Base-by-base conservation (phyloP, 1,139 yeast species). In the Suhomyces bribrorum region DNA sequence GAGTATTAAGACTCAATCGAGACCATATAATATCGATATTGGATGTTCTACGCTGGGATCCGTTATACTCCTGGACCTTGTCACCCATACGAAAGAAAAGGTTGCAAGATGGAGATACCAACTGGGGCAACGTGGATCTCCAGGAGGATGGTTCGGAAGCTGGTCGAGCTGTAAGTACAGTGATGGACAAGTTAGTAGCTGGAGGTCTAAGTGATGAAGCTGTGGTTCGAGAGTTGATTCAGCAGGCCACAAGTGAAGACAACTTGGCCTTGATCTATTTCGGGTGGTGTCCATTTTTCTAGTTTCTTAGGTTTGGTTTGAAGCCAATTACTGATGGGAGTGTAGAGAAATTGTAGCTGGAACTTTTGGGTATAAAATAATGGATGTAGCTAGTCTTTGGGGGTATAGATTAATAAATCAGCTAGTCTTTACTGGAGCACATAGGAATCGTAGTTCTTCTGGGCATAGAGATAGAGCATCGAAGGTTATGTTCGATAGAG, bases 31-130 rank as follows among this genome's bases (percentile, higher is more conserved):
- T 83, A 55, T 85, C 95, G 16, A 86, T 94, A 34, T 65, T 94
- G 42, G 94, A 90, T 54, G 95, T 92, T 7, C 64, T 94, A 47
- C 72, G 85, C 49, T 88, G 94, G 76, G 98, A 94, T 70, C 97
- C 98, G 0, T 71, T 94, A 41, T 90, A 90, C 54, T 77, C 86
- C 1, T 92, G 98, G 98, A 79, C 83, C 1, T 69, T 87, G 31
- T 84, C 95, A 0, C 92, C 94, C 0, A 59, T 85, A 11, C 58
- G 83, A 40, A 78, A 72, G 55, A 74, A 73, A 46, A 77, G 73
- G 46, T 53, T 83, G 14, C 88, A 83, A 52, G 75, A 68, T 26
- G 69, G 61, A 22, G 66, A 55, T 14, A 46, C 49, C 5, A 47
- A 42, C 5, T 37, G 56, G 13, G 43, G 40, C 7, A 47, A 53